Evolutionary conservation across 306 rosid genomes (phyloP).

Genomic region (Glycine latifolia): DNA sequence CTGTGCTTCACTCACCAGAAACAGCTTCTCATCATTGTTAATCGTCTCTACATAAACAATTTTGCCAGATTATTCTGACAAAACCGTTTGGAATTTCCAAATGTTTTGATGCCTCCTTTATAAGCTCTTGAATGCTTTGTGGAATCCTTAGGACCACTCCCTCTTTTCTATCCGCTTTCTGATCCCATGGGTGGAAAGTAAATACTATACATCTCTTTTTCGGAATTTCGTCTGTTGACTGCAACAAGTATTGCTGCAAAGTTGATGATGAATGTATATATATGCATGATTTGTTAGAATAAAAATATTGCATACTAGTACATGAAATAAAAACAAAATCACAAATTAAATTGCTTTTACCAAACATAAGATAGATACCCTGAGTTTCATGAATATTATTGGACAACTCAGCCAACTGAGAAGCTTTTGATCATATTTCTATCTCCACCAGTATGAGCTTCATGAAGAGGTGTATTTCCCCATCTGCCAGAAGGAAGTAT

Average conservation of each 20-base stretch:
- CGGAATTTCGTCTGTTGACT: conserved; percentile 35
- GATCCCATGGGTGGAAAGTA: conserved; percentile 58
- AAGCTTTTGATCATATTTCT: conserved; percentile 57
- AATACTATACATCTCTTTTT: conserved; percentile 53
- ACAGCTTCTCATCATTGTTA: conserved; percentile 51
- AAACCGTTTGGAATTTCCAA: conserved; percentile 28
- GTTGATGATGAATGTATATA: not conserved
- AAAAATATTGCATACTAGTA: too few species aligned
- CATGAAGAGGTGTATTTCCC: conserved; percentile 79
- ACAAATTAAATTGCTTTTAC: not conserved
- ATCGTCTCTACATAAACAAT: conserved; percentile 48
- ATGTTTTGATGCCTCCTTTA: conserved; percentile 43
- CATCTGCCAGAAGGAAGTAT: conserved; percentile 56
- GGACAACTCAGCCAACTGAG: conserved; percentile 55
- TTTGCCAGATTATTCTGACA: conserved; percentile 56
- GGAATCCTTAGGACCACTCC: conserved; percentile 57
- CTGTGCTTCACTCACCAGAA: conserved; percentile 42
- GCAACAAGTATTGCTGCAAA: conserved; percentile 30
- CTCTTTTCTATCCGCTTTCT: conserved; percentile 36
- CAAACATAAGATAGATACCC: conserved; percentile 42
- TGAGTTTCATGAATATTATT: conserved; percentile 39
- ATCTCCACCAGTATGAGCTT: conserved; percentile 62
- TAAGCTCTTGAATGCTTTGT: conserved; percentile 52
- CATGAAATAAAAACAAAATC: too few species aligned
- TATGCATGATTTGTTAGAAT: too few species aligned